Evolutionary conservation across 352 stramenopile genomes (phyloP).

Genomic region (Phytopythium boreale): DNA sequence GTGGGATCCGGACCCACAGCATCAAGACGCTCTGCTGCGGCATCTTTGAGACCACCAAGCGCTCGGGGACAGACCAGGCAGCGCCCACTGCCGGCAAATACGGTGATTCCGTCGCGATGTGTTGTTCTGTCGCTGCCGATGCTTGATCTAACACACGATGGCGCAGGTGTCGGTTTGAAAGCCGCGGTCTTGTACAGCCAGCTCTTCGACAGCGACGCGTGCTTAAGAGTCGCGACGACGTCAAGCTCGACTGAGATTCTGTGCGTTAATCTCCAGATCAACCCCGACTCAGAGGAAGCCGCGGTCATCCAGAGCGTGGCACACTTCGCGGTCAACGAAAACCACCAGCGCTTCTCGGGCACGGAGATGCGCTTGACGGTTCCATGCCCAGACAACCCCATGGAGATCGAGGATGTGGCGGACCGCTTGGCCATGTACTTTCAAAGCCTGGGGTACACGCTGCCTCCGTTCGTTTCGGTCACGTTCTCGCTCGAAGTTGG

Average conservation of each 20-base stretch:
- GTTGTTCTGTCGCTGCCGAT: no score
- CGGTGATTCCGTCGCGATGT: conserved; percentile 16
- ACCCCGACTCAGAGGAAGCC: conserved; percentile 51
- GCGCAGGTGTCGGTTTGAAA: conserved; percentile 69
- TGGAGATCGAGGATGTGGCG: conserved; percentile 43
- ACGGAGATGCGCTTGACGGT: conserved; percentile 75
- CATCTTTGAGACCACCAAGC: conserved; percentile 71
- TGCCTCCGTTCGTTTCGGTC: conserved; percentile 46
- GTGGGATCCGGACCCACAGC: conserved; percentile 60
- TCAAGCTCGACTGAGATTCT: conserved; percentile 58
- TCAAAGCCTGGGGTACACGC: conserved; percentile 58
- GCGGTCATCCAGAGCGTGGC: conserved; percentile 57
- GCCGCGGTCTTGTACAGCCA: conserved; percentile 76
- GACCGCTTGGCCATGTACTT: conserved; percentile 65
- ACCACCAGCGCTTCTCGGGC: conserved; percentile 65
- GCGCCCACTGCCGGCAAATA: conserved; percentile 57
- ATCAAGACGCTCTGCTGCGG: conserved; percentile 64
- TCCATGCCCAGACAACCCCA: conserved; percentile 27
- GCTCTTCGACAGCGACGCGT: conserved; percentile 27
- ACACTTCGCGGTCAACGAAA: conserved; percentile 58
- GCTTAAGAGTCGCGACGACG: conserved; percentile 65
- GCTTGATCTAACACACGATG: background rate
- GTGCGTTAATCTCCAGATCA: conserved; percentile 66
- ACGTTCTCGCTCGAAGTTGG: conserved; percentile 57
- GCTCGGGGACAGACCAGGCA: background rate